Evolutionary conservation across 129 eudicot species (phyloP).

Genomic region (Rutidosis leptorrhynchoides): DNA sequence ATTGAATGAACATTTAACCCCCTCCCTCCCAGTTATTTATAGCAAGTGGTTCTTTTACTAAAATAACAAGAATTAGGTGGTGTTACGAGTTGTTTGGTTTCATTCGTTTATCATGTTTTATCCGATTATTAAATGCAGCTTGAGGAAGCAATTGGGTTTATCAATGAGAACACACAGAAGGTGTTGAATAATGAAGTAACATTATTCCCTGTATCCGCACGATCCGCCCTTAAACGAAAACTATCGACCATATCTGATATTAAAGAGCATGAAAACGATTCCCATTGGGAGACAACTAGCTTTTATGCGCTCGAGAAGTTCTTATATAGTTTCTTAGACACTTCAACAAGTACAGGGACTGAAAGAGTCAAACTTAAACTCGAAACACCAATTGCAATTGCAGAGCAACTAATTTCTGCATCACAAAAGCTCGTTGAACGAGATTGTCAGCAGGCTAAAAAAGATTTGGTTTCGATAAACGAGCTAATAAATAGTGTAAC

Average conservation of each 20-base stretch:
- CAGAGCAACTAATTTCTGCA: constrained; percentile 76
- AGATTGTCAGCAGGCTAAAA: constrained; percentile 58
- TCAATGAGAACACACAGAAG: constrained; percentile 68
- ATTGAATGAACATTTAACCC: not conserved
- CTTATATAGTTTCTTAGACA: constrained; percentile 79
- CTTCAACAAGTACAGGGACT: constrained; percentile 70
- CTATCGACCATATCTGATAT: constrained; percentile 36
- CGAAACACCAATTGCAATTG: constrained; percentile 80
- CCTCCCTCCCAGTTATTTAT: not conserved
- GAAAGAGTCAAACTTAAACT: constrained; percentile 91
- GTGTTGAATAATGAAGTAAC: constrained; percentile 68
- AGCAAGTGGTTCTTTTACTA: constrained; percentile 3
- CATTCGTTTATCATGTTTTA: not conserved
- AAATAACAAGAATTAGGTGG: not conserved
- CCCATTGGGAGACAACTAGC: constrained; percentile 43
- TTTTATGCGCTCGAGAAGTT: constrained; percentile 70
- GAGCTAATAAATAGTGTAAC: constrained; percentile 57
- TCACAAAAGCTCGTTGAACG: constrained; percentile 66
- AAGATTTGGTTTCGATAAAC: constrained; percentile 57
- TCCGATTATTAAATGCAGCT: constrained; percentile 51
- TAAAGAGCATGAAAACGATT: constrained; percentile 28
- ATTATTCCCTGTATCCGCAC: constrained; percentile 83
- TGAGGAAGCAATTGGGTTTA: constrained; percentile 78
- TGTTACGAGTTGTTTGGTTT: not conserved
- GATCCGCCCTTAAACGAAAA: constrained; percentile 75